These are phyloP conservation scores for Aspergillus glaucus DNA, from an alignment of 2,329 filamentous ascomycete species.

Conservation along the genomic window DNA sequence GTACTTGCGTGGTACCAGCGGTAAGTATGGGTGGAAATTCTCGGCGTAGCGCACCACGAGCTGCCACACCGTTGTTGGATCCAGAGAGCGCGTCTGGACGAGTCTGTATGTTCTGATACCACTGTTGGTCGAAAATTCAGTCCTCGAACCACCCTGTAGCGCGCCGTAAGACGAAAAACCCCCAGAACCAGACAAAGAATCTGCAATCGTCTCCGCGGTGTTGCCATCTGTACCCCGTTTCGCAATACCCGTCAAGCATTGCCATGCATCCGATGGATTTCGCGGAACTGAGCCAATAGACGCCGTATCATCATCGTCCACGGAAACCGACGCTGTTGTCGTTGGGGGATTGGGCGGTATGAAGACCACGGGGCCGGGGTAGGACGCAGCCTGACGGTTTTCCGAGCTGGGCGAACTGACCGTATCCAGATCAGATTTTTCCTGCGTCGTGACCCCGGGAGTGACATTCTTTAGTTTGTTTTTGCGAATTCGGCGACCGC, in stretches of 20 bases:
- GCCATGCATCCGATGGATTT: conserved; percentile 46
- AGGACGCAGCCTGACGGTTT: conserved; percentile 19
- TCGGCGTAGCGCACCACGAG: conserved; percentile 55
- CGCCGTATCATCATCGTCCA: conserved; percentile 34
- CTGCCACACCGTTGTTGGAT: conserved; percentile 47
- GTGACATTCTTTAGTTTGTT: conserved; percentile 39
- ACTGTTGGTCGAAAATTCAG: conserved; percentile 20
- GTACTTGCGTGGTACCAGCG: conserved; percentile 57
- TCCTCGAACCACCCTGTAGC: conserved; percentile 20
- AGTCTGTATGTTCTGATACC: conserved; percentile 39
- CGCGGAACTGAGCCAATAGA: conserved; percentile 40
- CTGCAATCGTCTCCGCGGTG: conserved; percentile 14
- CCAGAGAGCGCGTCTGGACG: conserved; percentile 39
- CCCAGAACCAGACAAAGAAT: conserved; percentile 18
- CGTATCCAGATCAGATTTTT: conserved; percentile 20
- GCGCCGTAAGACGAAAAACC: conserved; percentile 20
- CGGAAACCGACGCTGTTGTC: conserved; percentile 18
- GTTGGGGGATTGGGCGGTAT: conserved; percentile 26
- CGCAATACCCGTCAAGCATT: conserved; percentile 41
- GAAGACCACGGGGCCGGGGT: conserved; percentile 30
- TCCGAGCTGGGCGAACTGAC: conserved; percentile 23
- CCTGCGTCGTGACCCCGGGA: conserved; percentile 18
- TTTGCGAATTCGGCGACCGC: conserved; percentile 53
- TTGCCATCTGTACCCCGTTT: conserved; percentile 27
- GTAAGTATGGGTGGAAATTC: conserved; percentile 65